Evolutionary conservation across 768 basidiomycete species (phyloP).

Genomic region (Naganishia vishniacii): DNA sequence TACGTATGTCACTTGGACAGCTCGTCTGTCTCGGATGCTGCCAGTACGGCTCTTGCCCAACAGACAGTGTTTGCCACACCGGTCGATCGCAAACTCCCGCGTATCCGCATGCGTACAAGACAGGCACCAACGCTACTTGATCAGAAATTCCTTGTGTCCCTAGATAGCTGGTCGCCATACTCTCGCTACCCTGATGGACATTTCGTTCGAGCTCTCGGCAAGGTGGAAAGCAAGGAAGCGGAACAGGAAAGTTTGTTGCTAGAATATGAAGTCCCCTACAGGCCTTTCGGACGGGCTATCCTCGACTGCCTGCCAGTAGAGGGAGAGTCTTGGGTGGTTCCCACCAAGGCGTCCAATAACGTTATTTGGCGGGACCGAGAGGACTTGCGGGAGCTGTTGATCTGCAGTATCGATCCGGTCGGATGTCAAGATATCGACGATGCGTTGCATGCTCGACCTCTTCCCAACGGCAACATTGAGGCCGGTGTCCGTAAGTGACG

Average conservation of each 20-base stretch:
- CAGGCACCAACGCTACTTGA: conserved; percentile 81
- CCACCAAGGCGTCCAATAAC: conserved; percentile 58
- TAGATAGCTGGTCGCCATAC: conserved; percentile 82
- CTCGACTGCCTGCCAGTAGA: conserved; percentile 80
- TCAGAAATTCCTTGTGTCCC: conserved; percentile 92
- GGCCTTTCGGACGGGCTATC: conserved; percentile 94
- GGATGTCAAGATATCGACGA: conserved; percentile 98
- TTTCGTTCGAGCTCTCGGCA: conserved; percentile 85
- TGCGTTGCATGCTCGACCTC: conserved; percentile 77
- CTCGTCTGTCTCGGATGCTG: conserved; percentile 73
- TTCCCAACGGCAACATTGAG: conserved; percentile 91
- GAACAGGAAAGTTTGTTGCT: conserved; percentile 88
- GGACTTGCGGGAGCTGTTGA: conserved; percentile 74
- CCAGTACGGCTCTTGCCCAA: conserved; percentile 62
- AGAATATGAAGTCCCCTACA: conserved; percentile 91
- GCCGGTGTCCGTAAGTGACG: conserved; percentile 86
- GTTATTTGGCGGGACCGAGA: conserved; percentile 74
- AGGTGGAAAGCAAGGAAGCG: conserved; percentile 87
- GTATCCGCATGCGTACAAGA: conserved; percentile 87
- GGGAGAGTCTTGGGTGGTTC: conserved; percentile 89
- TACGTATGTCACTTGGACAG: conserved; percentile 94
- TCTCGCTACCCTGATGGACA: conserved; percentile 95
- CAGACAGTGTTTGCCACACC: conserved; percentile 94
- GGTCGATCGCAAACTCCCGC: conserved; percentile 80
- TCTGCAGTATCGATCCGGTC: conserved; percentile 94